Conservation (phyloP, 108 stramenopile species). For the Cyclotella atomus region DNA sequence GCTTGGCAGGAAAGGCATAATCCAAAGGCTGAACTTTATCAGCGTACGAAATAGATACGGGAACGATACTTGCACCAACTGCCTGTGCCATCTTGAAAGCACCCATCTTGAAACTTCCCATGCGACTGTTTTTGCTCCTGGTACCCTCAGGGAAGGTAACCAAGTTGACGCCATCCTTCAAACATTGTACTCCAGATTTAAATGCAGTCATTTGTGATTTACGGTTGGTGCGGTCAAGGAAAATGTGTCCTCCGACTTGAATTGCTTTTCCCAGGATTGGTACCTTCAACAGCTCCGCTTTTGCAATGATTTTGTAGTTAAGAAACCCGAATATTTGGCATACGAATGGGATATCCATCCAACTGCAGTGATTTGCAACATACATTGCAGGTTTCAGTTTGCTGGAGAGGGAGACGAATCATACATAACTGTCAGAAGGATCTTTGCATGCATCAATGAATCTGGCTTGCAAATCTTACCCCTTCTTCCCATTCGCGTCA, state of each 20-base stretch:
- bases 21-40: conserved; percentile 51
- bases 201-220: conserved; percentile 49
- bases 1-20: conserved; percentile 53
- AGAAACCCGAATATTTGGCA: conserved; percentile 39
- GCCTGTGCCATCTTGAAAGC: conserved; percentile 67
- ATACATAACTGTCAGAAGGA: no score
- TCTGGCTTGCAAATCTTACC: conserved; percentile 23
- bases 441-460: no score
- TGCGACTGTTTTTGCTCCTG: conserved; percentile 49
- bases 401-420: conserved; percentile 1
- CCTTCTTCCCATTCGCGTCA: conserved; percentile 48
- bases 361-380: conserved; percentile 67
- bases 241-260: conserved; percentile 49
- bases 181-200: conserved; percentile 52
- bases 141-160: conserved; percentile 66
- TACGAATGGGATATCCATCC: conserved; percentile 65
- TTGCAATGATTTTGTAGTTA: conserved; percentile 64
- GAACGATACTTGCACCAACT: conserved; percentile 47
- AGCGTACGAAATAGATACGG: conserved; percentile 48
- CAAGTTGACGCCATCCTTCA: conserved; percentile 54
- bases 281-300: conserved; percentile 58
- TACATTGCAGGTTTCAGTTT: conserved; percentile 54
- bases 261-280: conserved; percentile 60
- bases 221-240: conserved; percentile 53
- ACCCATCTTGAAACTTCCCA: conserved; percentile 67